phyloP scores from a whole-genome alignment of 176 grass and related monocot species.

The Oryza punctata region DNA sequence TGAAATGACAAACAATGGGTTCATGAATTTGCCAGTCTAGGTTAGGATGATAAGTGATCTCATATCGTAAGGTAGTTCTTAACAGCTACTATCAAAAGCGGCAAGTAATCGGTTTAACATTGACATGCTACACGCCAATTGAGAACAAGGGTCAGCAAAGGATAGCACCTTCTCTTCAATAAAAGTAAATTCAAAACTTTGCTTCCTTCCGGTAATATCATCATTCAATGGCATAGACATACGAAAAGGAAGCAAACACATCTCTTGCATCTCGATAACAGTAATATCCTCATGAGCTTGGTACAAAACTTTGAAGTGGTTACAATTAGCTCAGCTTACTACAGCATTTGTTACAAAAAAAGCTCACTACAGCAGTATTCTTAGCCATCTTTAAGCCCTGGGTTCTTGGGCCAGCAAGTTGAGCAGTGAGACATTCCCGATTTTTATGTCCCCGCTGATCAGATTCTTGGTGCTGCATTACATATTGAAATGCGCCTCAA shows the following conservation, averaged over 20 bases:
- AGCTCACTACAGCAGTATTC: neutral
- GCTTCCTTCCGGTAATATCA: too few species aligned
- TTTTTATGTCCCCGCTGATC: neutral
- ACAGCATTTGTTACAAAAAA: neutral
- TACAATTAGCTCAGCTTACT: conserved; percentile 10
- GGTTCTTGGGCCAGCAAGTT: neutral
- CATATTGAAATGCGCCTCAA: neutral
- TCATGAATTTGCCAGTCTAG: too few species aligned
- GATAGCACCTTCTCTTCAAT: too few species aligned
- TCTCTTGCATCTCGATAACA: neutral
- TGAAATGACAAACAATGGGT: too few species aligned
- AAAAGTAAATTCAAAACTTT: too few species aligned
- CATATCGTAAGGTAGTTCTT: too few species aligned
- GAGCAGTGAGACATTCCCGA: neutral
- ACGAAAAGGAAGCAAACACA: neutral
- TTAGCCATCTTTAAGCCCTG: neutral
- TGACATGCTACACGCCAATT: too few species aligned
- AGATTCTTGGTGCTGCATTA: conserved; percentile 78
- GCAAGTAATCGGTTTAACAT: too few species aligned
- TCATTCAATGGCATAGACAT: too few species aligned
- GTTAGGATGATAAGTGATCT: too few species aligned
- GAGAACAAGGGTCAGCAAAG: too few species aligned
- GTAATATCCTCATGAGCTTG: neutral
- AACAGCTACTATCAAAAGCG: too few species aligned
- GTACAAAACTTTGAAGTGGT: conserved; percentile 14